phyloP scores from a whole-genome alignment of 352 stramenopile species.

The Pelagophyceae sp. region DNA sequence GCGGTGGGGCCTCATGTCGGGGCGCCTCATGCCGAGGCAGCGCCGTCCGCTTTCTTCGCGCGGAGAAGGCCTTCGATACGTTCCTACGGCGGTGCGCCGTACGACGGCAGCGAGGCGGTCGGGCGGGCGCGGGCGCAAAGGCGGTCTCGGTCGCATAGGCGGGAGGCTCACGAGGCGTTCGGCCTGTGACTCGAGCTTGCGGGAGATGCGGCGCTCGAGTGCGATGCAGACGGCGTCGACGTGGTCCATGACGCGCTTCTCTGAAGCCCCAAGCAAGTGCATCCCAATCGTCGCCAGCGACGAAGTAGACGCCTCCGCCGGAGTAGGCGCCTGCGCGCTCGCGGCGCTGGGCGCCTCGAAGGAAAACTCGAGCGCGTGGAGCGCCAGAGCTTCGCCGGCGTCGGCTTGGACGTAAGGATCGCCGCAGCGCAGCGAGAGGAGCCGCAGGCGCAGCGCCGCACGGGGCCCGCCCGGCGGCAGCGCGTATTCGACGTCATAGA shows the following conservation, averaged over 20 bases:
- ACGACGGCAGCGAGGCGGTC: too few relatives aligned
- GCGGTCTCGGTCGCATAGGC: not conserved
- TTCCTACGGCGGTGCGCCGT: too few relatives aligned
- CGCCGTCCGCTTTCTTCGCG: too few relatives aligned
- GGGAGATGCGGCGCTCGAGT: not conserved
- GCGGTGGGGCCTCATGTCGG: too few relatives aligned
- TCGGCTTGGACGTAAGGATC: too few relatives aligned
- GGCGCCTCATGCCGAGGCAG: too few relatives aligned
- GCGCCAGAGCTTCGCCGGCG: not conserved
- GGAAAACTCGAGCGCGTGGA: not conserved
- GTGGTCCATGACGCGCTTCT: not conserved
- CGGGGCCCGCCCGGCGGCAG: not conserved
- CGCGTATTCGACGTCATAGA: not conserved
- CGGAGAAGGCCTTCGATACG: too few relatives aligned
- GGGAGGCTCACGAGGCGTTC: not conserved
- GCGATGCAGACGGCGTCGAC: not conserved
- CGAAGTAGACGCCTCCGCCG: not conserved
- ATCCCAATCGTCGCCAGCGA: not conserved
- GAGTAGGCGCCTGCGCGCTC: not conserved
- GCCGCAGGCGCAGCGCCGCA: not conserved
- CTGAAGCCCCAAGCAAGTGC: not conserved
- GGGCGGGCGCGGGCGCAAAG: not conserved
- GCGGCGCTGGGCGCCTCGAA: not conserved
- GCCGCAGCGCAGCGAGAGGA: not conserved
- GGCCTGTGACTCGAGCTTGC: slow-evolving; percentile 3